Evolutionary conservation across 2,329 filamentous ascomycete species (phyloP), one percentile per base, ranked within the genome.

Genomic region (Fusarium haematococcum): DNA sequence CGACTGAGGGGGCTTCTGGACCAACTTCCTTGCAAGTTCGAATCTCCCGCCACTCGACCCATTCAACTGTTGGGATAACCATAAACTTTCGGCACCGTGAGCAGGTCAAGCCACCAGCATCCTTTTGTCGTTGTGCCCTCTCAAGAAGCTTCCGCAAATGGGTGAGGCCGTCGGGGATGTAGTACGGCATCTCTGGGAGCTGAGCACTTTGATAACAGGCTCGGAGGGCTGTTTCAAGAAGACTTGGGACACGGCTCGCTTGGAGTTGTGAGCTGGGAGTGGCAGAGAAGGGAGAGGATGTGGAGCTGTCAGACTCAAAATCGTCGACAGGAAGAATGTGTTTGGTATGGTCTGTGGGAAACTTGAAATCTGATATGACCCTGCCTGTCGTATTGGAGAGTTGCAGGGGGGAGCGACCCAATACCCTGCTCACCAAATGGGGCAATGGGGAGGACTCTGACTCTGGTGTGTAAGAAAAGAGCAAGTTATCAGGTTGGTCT

Each of bases 41-140:
- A 27, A 84, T 64, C 67, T 88, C 84, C 79, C 88, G 90, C 88
- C 91, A 92, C 77, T 92, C 91, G 9, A 92, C 81, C 91, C 91
- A 92, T 76, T 90, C 86, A 0, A 87, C 83, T 5, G 86, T 80
- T 4, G 90, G 88, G 25, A 88, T 82, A 8, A 90, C 81, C 5
- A 88, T 85, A 10, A 79, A 77, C 32, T 85, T 85, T 27, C 80
- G 75, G 76, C 91, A 92, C 0, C 85, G 81, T 1, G 88, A 87
- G 75, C 91, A 92, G 3, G 77, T 77, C 32, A 86, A 76, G 2
- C 87, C 87, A 6, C 90, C 90, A 0, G 80, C 81, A 41, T 88
- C 84, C 41, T 85, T 85, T 69, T 87, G 84, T 5, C 76, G 70
- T 0, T 80, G 76, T 5, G 86, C 83, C 13, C 81, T 81, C 10